Percentiles rank a stretch among this genome's conserved stretches.
phyloP scores from a whole-genome alignment of 2,329 filamentous ascomycete genomes.

The Arthrobotrys pseudoclavata region DNA sequence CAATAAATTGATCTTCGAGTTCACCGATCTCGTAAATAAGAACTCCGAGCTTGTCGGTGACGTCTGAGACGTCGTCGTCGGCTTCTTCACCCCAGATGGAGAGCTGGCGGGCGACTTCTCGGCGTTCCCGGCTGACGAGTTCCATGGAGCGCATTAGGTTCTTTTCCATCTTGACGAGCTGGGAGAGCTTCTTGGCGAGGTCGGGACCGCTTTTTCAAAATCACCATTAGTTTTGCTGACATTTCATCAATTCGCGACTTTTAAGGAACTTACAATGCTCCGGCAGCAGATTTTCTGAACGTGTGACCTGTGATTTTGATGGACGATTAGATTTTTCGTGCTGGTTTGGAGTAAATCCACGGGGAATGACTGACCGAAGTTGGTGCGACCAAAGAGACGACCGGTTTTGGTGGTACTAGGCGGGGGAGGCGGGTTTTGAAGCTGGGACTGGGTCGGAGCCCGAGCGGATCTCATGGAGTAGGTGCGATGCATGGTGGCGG shows the following conservation, averaged over 20 bases:
- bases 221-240: conserved; percentile 14
- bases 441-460: conserved; percentile 91
- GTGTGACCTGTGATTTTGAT: conserved; percentile 72
- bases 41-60: conserved; percentile 98
- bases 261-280: conserved; percentile 66
- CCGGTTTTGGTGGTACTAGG: conserved; percentile 90
- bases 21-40: conserved; percentile 98
- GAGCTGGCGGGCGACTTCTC: conserved; percentile 99
- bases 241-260: background rate
- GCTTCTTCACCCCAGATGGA: conserved; percentile 96
- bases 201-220: conserved; percentile 74
- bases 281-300: conserved; percentile 70
- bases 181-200: conserved; percentile 95
- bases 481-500: conserved; percentile 86
- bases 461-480: conserved; percentile 98
- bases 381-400: conserved; percentile 87
- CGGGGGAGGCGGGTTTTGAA: conserved; percentile 93
- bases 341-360: background rate
- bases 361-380: conserved; percentile 78
- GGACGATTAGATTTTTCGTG: conserved; percentile 1
- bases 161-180: conserved; percentile 99
- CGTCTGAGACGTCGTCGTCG: conserved; percentile 97
- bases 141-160: conserved; percentile 99
- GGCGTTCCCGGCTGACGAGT: conserved; percentile 91
- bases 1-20: conserved; percentile 97